phyloP scores from a whole-genome alignment of 2,329 filamentous ascomycete genomes.

The Camillea tinctor region DNA sequence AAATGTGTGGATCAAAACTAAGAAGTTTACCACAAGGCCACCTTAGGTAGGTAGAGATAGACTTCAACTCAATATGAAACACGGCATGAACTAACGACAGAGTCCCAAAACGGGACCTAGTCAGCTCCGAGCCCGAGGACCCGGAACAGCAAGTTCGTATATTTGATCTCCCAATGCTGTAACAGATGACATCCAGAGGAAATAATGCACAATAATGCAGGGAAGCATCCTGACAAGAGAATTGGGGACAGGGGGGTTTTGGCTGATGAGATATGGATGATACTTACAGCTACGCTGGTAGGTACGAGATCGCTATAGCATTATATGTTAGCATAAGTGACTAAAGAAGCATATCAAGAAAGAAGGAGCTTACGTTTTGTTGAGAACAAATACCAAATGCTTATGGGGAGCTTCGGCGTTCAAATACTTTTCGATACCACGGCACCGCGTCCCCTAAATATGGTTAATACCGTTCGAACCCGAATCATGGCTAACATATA shows the following conservation, averaged over 20 bases:
- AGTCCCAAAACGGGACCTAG: slow-evolving; percentile 83
- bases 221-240: slow-evolving; percentile 81
- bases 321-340: not conserved
- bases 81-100: slow-evolving; percentile 70
- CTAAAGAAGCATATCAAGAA: not conserved
- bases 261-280: slow-evolving; percentile 11
- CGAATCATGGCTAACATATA: too few relatives aligned
- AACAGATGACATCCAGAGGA: slow-evolving; percentile 88
- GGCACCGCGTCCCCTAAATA: slow-evolving; percentile 72
- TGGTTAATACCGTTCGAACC: too few relatives aligned
- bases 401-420: slow-evolving; percentile 93
- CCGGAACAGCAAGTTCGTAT: slow-evolving; percentile 65
- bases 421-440: slow-evolving; percentile 90
- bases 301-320: slow-evolving; percentile 76
- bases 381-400: slow-evolving; percentile 84
- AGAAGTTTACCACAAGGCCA: slow-evolving; percentile 77
- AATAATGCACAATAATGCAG: slow-evolving; percentile 58
- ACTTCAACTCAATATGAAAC: slow-evolving; percentile 98
- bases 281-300: slow-evolving; percentile 86
- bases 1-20: slow-evolving; percentile 97
- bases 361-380: slow-evolving; percentile 60
- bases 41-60: slow-evolving; percentile 62
- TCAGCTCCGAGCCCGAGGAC: slow-evolving; percentile 68
- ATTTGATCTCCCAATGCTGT: slow-evolving; percentile 96
- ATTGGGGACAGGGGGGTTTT: slow-evolving; percentile 53